Conservation (phyloP, 1,284 basidiomycete genomes). For the Trichosporon sp. region DNA sequence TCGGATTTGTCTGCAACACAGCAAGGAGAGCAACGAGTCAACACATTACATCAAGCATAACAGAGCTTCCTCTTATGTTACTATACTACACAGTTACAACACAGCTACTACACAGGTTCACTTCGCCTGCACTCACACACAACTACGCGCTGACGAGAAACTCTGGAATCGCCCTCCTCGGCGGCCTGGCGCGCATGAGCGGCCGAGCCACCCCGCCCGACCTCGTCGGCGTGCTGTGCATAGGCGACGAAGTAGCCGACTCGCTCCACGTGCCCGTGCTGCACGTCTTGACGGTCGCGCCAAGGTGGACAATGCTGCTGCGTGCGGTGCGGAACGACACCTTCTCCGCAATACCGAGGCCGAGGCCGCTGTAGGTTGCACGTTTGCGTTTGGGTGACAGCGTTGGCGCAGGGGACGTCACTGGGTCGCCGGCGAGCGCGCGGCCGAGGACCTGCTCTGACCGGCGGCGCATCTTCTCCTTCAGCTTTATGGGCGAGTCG, state of each 20-base stretch:
- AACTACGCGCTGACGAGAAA: neutral
- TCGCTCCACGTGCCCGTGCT: neutral
- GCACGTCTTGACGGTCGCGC: neutral
- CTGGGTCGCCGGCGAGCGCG: neutral
- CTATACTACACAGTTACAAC: neutral
- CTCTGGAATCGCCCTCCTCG: neutral
- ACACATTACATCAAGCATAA: too few species aligned
- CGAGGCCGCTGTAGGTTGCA: neutral
- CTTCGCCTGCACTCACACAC: too few species aligned
- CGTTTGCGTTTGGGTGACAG: neutral
- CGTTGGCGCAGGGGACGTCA: neutral
- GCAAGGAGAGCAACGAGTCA: too few species aligned
- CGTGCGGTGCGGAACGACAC: neutral
- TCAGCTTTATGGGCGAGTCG: neutral
- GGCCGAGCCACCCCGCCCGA: neutral
- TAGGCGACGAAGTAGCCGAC: neutral
- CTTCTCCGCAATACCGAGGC: neutral
- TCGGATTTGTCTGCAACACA: too few species aligned
- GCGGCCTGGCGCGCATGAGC: neutral
- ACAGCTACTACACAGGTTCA: too few species aligned
- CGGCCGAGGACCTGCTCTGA: neutral
- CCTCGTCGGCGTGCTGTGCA: neutral
- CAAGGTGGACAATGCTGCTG: neutral
- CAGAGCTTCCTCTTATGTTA: conserved; percentile 1
- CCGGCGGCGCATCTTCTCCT: neutral